Conservation (phyloP, 805 yeast species). For the Candida nanaspora region DNA sequence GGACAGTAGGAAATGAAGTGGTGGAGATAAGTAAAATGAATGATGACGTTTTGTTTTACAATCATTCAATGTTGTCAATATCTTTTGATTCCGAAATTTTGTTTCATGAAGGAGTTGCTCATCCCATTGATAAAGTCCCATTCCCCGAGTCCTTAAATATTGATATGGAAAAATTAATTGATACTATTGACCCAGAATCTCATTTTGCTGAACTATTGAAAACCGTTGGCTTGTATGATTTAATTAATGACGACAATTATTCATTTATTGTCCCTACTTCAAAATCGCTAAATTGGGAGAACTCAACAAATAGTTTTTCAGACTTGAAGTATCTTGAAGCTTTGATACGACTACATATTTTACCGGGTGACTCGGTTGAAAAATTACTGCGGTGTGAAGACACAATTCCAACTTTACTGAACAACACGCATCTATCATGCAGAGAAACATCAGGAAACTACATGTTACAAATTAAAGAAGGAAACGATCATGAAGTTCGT, state of each 20-base stretch:
- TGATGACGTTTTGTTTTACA: slow-evolving; percentile 17
- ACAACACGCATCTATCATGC: slow-evolving; percentile 38
- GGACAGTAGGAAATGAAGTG: slow-evolving; percentile 6
- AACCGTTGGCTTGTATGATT: slow-evolving; percentile 34
- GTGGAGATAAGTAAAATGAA: not conserved
- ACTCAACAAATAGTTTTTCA: slow-evolving; percentile 35
- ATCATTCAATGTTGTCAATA: slow-evolving; percentile 26
- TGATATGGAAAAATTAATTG: slow-evolving; percentile 46
- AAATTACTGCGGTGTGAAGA: slow-evolving; percentile 42
- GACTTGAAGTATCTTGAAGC: slow-evolving; percentile 32
- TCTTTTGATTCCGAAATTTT: slow-evolving; percentile 55
- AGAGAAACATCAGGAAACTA: slow-evolving; percentile 31
- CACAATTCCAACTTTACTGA: slow-evolving; percentile 35
- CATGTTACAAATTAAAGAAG: slow-evolving; percentile 37
- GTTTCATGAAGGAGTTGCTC: slow-evolving; percentile 81
- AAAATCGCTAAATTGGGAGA: slow-evolving; percentile 45
- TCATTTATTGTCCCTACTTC: slow-evolving; percentile 73
- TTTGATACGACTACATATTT: slow-evolving; percentile 60
- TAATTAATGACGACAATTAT: slow-evolving; percentile 34
- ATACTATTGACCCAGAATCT: slow-evolving; percentile 38
- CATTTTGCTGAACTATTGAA: slow-evolving; percentile 40
- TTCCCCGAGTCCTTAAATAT: slow-evolving; percentile 54
- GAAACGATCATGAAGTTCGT: slow-evolving; percentile 50
- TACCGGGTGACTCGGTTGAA: slow-evolving; percentile 48
- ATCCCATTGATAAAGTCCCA: slow-evolving; percentile 49